Base-by-base conservation (phyloP, 768 basidiomycete species). In the Omphalotus guepiniiformis region DNA sequence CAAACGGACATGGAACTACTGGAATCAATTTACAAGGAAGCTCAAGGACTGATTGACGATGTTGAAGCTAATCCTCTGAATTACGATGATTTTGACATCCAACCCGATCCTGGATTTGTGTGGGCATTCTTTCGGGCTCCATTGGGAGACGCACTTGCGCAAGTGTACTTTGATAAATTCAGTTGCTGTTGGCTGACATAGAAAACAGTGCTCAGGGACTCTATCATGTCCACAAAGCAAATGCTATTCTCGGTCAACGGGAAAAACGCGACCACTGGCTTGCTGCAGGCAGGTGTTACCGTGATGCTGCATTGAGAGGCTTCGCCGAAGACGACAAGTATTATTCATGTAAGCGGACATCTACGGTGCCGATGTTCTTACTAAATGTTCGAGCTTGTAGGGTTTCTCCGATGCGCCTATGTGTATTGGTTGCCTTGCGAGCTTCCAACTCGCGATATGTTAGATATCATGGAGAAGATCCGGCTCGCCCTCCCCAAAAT, bases 241-340 rank as follows among this genome's bases (percentile, higher is more conserved):
- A 51, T 23, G 63, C 54, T 19, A 22, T 60, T 16, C 27, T 45
- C 39, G 48, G 58, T 21, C 21, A 55, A 42, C 48, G 41, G 30
- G 55, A 47, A 23, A 51, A 45, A 18, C 34, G 38, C 23, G 23
- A 45, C 1, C 50, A 63, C 27, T 61, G 57, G 26, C 48, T 35
- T n/a, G 41, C 54, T 28, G 58, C 67, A 11, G 56, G 58, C 19
- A 53, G 58, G 23, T 57, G 55, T 43, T 72, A 72, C 51, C 50
- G 59, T 12, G 41, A 63, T 36, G 66, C 70, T 16, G 66, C 65
- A 6, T n/a, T n/a, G n/a, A 53, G 44, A 5, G 39, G 42, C 27
- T 66, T 57, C 39, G 68, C 67, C 13, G 55, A 59, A 16, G 74
- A 76, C 49, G 72, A 74, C 35, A 69, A 74, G 56, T 48, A 58